Evolutionary conservation across 2,329 filamentous ascomycete species (phyloP).

Genomic region (Pseudofabraea citricarpa): DNA sequence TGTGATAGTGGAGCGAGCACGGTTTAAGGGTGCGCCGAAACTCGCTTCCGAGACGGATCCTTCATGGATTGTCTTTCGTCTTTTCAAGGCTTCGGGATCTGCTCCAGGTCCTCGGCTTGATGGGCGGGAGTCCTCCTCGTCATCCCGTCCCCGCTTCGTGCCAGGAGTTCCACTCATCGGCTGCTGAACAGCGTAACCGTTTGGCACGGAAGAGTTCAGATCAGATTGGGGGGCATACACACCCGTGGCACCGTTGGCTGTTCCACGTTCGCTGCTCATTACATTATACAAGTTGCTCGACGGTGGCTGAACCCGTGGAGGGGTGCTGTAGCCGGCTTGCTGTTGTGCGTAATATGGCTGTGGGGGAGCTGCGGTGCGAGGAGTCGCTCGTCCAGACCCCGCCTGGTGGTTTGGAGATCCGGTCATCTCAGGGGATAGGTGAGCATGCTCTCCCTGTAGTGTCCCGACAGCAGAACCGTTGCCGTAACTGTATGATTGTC

Average conservation of each 20-base stretch:
- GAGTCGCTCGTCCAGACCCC: slow-evolving; percentile 78
- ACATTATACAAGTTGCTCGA: slow-evolving; percentile 86
- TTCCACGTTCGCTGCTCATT: slow-evolving; percentile 72
- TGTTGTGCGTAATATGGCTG: slow-evolving; percentile 69
- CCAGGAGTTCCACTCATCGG: slow-evolving; percentile 58
- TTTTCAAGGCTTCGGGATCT: slow-evolving; percentile 64
- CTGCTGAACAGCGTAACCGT: slow-evolving; percentile 60
- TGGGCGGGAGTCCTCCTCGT: slow-evolving; percentile 50
- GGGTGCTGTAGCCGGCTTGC: slow-evolving; percentile 63
- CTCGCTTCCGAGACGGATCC: slow-evolving; percentile 44
- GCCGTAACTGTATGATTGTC: slow-evolving; percentile 72
- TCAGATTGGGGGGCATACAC: slow-evolving; percentile 66
- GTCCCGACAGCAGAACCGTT: slow-evolving; percentile 60
- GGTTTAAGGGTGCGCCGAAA: slow-evolving; percentile 43
- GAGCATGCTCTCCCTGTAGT: slow-evolving; percentile 66
- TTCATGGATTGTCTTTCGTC: slow-evolving; percentile 73
- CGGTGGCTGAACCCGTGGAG: slow-evolving; percentile 64
- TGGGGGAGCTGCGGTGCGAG: slow-evolving; percentile 68
- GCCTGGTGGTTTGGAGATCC: slow-evolving; percentile 76
- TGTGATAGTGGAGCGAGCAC: slow-evolving; percentile 40
- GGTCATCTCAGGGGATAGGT: slow-evolving; percentile 77
- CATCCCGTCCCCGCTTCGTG: slow-evolving; percentile 38
- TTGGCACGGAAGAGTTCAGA: slow-evolving; percentile 48
- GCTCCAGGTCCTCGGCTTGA: slow-evolving; percentile 47
- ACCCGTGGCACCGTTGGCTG: slow-evolving; percentile 55